Base-by-base conservation (phyloP, 2,329 filamentous ascomycete genomes). In the Alternaria sp. region DNA sequence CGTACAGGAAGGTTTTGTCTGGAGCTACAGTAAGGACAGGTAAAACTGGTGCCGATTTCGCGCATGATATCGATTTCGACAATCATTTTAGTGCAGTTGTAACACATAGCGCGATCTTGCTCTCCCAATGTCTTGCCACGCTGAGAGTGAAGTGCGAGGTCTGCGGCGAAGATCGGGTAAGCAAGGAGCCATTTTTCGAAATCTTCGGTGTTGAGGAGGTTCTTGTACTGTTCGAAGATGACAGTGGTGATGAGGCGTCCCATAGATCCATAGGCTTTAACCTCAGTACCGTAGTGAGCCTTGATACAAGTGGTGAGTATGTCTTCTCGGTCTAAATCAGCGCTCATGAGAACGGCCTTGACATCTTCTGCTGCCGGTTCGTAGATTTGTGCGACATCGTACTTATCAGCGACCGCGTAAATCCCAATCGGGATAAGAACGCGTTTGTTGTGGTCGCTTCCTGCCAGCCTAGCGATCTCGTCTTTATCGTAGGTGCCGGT, bases 381-480 rank as follows among this genome's bases (percentile, higher is more conserved):
- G 14, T 7, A 36, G 6, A 36, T 0, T 7, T 16, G 1, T 36
- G 1, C 12, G 14, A 36, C 32, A 16, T 36, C 32, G 32, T 36
- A 36, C 32, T 36, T 36, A 16, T 36, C 32, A 16, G 32, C 14
- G 14, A 36, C 14, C 14, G 12, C 12, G 5, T 36, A 16, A 7
- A 36, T 16, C 3, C 32, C 14, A 6, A 36, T 7, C 0, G 32
- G 32, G 14, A 36, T 36, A 7, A 36, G 32, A 36, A 36, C 32
- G 1, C 14, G 1, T 14, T 16, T 16, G 32, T 0, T 0, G 11
- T 36, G 0, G 0, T 36, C 32, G 32, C 14, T 16, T 1, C 32
- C 32, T 0, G 32, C 32, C 5, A 36, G 14, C 12, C 4, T 14
- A 1, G 0, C 32, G 12, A 36, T 36, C 32, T 36, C 14, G 32